Base-by-base conservation (phyloP, 2,329 filamentous ascomycete species). In the Albophoma yamanashiensis region DNA sequence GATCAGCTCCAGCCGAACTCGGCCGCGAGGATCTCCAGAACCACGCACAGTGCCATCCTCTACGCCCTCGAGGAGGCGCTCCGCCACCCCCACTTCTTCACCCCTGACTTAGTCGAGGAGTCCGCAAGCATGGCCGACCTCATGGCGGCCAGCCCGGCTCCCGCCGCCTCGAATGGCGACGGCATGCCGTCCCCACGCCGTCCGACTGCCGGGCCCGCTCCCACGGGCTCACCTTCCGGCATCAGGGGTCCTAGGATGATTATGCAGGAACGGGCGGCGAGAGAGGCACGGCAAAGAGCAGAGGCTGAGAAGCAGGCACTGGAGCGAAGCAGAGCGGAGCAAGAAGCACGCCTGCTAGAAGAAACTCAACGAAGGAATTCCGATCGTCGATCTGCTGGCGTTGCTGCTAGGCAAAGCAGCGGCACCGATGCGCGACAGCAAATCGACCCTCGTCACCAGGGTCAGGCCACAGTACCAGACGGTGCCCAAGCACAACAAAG, bases 51-150 rank as follows among this genome's bases (percentile, higher is more conserved):
- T 73, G 93, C 94, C 43, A 92, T 99, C 71, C 87, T 96, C 67
- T 97, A 89, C 79, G 86, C 92, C 43, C 84, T 97, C 60, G 92
- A 97, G 78, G 91, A 95, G 78, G 91, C 91, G 43, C 82, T 97
- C 66, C 88, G 92, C 66, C 84, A 88, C 55, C 92, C 93, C 2
- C 83, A 91, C 65, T 79, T 85, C 56, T 95, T 97, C 75, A 95
- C 92, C 11, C 82, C 89, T 31, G 92, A 96, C 74, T 77, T 87
- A 66, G 82, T 87, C 62, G 94, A 99, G 80, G 90, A 96, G 78
- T 89, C 90, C 82, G 90, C 92, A 67, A 84, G 85, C 69, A 97
- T 99, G 92, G 89, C 92, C 67, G 92, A 96, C 73, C 80, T 96
- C 67, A 74, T 79, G 63, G 73, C 73, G 62, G 81, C 84, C 69